phyloP scores from a whole-genome alignment of 2,329 filamentous ascomycete species.

The Penicillium capsulatum region DNA sequence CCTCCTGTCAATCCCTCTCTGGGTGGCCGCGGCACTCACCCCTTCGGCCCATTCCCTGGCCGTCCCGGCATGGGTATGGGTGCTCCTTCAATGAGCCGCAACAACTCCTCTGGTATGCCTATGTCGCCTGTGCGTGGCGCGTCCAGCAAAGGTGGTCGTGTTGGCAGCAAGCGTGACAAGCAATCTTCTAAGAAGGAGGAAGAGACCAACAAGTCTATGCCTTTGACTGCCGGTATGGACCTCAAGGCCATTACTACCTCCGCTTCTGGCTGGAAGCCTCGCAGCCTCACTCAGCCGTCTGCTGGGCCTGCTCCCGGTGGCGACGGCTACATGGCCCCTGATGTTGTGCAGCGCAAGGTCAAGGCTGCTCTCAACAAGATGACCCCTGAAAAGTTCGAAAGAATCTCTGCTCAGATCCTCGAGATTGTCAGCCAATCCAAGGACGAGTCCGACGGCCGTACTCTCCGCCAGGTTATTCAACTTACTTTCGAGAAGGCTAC shows the following conservation, averaged over 20 bases:
- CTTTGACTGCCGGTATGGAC: constrained; percentile 77
- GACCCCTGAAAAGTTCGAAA: constrained; percentile 98
- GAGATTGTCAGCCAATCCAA: constrained; percentile 91
- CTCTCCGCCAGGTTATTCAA: constrained; percentile 94
- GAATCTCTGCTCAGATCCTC: constrained; percentile 88
- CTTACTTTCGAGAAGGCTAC: constrained; percentile 99
- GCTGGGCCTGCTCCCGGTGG: constrained; percentile 48
- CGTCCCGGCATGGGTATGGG: constrained; percentile 63
- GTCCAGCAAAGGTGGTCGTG: constrained; percentile 39
- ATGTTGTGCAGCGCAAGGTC: constrained; percentile 96
- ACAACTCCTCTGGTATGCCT: constrained; percentile 57
- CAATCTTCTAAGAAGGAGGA: constrained; percentile 55
- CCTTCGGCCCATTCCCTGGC: constrained; percentile 55
- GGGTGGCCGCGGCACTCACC: constrained; percentile 37
- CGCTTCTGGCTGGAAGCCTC: constrained; percentile 83
- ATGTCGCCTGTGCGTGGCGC: constrained; percentile 64
- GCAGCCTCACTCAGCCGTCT: constrained; percentile 55
- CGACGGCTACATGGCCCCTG: constrained; percentile 69
- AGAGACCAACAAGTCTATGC: constrained; percentile 80
- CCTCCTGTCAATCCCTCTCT: constrained; percentile 70
- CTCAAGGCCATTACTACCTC: constrained; percentile 74
- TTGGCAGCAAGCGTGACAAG: constrained; percentile 35
- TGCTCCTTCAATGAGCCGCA: constrained; percentile 61
- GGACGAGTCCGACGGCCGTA: constrained; percentile 89
- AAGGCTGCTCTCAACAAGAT: constrained; percentile 99